A percentile compares a stretch with the other conserved stretches of the same genome.
Evolutionary conservation across 495 filamentous ascomycete species (phyloP).

Genomic region (Xylaria curta): DNA sequence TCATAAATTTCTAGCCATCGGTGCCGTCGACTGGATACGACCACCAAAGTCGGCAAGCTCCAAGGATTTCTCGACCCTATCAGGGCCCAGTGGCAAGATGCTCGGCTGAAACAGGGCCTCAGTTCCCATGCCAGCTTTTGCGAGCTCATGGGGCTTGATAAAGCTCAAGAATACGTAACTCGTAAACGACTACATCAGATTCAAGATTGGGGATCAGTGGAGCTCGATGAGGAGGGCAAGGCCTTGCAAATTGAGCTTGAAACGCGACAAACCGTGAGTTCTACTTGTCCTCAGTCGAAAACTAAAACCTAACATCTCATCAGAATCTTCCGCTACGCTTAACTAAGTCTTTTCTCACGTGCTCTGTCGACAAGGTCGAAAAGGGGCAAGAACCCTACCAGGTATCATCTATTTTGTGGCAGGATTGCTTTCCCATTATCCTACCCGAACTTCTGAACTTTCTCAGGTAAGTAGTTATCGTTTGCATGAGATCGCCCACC

Average conservation of each 20-base stretch:
- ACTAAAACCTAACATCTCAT: conserved; percentile 26
- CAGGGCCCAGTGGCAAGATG: conserved; percentile 78
- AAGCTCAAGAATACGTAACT: conserved; percentile 79
- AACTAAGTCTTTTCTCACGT: conserved; percentile 88
- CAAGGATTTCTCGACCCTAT: conserved; percentile 78
- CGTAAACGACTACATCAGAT: conserved; percentile 74
- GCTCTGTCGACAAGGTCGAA: conserved; percentile 86
- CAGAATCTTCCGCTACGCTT: conserved; percentile 78
- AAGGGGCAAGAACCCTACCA: conserved; percentile 69
- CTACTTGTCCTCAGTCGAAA: not conserved
- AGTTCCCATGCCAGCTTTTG: conserved; percentile 83
- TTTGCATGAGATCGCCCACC: conserved; percentile 17
- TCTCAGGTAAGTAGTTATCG: conserved; percentile 62
- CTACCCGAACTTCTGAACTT: conserved; percentile 87
- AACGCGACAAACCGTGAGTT: conserved; percentile 69
- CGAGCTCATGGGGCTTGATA: conserved; percentile 75
- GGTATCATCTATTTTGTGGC: conserved; percentile 79
- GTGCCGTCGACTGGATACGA: conserved; percentile 72
- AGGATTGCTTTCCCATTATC: conserved; percentile 79
- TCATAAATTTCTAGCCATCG: conserved; percentile 66
- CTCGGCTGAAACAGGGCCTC: conserved; percentile 68
- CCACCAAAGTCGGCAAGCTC: conserved; percentile 67
- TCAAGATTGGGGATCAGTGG: conserved; percentile 78
- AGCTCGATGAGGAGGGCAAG: conserved; percentile 80
- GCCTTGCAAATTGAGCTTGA: conserved; percentile 77